Evolutionary conservation across 1,139 yeast genomes (phyloP), one percentile per base, ranked within the genome.

Genomic region (Suhomyces chickasaworum): DNA sequence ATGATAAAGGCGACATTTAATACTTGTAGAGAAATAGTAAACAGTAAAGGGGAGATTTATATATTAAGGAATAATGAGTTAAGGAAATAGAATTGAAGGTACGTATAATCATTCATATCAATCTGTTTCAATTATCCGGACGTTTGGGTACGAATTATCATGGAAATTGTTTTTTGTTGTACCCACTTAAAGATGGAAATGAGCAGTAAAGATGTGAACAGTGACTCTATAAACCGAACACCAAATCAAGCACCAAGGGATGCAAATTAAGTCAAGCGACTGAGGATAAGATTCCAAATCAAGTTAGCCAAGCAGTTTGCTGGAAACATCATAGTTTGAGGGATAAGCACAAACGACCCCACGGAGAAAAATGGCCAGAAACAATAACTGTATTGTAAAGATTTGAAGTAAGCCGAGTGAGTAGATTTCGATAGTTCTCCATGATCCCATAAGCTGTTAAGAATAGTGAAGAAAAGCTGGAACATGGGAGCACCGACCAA

Each of bases 331-430:
- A 77, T 61, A 31, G 68, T 62, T 25, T 70, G 66, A 0, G 81
- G 81, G 12, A 81, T 61, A 41, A 75, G 68, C 37, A 73, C 66
- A 56, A 83, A 83, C 50, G 78, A 73, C 31, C 74, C 52, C 3
- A 77, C 63, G 12, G 84, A 79, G 47, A 81, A 77, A 39, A 77
- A 62, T 7, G 88, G 87, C 86, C 87, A 83, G 49, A 73, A 73
- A 55, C 80, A 66, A 58, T 77, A 81, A 29, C 84, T 77, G 49
- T 77, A 73, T 49, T 76, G 76, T 49, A 83, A 63, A 10, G 83
- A 71, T 44, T 72, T 75, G 47, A 79, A 46, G 51, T 71, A 80
- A 6, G 77, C 65, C 25, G 60, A 46, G 43, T 61, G 63, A 10
- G 71, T 58, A 37, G 50, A 42, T 23, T 58, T 42, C 8, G 65